These are phyloP conservation scores for Pilobolus umbonatus DNA, from an alignment of 192 early-diverging fungal genomes.

Conservation along the genomic window DNA sequence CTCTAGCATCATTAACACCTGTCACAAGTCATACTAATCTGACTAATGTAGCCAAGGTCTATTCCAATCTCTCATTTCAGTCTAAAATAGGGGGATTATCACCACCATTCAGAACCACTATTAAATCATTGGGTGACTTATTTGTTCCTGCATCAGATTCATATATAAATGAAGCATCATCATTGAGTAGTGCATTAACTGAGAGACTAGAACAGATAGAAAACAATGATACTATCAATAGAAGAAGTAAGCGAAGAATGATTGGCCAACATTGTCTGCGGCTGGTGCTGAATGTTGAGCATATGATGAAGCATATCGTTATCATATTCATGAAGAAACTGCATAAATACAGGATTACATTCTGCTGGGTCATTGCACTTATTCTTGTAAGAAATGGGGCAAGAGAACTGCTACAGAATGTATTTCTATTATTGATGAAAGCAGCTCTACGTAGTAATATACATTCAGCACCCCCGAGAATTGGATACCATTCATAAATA, in stretches of 20 bases:
- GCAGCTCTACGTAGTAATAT: too few species aligned
- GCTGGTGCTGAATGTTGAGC: not conserved
- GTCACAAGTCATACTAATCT: constrained; percentile 8
- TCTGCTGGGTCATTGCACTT: constrained; percentile 3
- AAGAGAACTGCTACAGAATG: not conserved
- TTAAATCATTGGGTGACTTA: constrained; percentile 1
- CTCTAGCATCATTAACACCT: not conserved
- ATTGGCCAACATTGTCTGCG: too few species aligned
- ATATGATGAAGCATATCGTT: not conserved
- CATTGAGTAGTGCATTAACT: too few species aligned
- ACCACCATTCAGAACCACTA: not conserved
- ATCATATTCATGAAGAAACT: not conserved
- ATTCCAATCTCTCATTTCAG: not conserved
- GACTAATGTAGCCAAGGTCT: constrained; percentile 2
- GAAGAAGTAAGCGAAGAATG: not conserved
- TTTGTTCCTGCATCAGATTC: too few species aligned
- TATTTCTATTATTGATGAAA: constrained; percentile 12
- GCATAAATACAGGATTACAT: not conserved
- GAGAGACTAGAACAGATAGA: not conserved
- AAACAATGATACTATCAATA: not conserved
- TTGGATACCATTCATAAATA: too few species aligned
- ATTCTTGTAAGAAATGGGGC: constrained; percentile 7
- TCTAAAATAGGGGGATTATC: not conserved
- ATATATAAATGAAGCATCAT: too few species aligned
- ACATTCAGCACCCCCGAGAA: too few species aligned